Conservation (phyloP, 2,329 filamentous ascomycete genomes). For the Didymellaceae sp. region DNA sequence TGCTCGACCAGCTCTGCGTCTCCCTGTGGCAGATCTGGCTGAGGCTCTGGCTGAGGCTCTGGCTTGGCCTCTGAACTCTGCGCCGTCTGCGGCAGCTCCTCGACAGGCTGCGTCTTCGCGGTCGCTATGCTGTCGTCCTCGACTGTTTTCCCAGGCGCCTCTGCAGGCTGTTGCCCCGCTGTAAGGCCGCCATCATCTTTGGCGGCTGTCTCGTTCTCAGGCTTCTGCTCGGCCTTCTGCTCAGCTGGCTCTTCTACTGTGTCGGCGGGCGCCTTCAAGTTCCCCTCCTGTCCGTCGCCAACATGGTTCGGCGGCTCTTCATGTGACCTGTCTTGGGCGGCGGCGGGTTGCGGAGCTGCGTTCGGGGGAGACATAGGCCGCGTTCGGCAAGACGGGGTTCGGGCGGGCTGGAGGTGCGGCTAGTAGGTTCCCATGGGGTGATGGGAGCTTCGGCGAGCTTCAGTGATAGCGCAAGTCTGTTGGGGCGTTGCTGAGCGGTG, state of each 20-base stretch:
- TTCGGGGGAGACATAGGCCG: constrained; percentile 47
- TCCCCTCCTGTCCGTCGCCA: constrained; percentile 12
- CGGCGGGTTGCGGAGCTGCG: constrained; percentile 40
- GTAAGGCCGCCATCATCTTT: constrained; percentile 9
- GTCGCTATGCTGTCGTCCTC: not conserved
- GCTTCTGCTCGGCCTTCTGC: not conserved
- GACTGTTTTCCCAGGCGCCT: not conserved
- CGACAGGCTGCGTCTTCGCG: not conserved
- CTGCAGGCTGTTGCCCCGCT: constrained; percentile 34
- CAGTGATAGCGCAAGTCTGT: constrained; percentile 1
- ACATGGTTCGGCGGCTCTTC: constrained; percentile 30
- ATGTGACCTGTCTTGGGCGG: constrained; percentile 27
- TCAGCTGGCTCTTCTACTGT: not conserved
- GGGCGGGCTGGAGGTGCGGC: constrained; percentile 5
- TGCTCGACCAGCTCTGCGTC: constrained; percentile 22
- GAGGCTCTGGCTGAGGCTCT: constrained; percentile 1
- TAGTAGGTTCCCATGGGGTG: constrained; percentile 32
- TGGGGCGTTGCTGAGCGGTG: constrained; percentile 5
- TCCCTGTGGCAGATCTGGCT: not conserved
- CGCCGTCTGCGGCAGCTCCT: not conserved
- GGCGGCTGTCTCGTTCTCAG: not conserved
- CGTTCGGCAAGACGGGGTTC: constrained; percentile 23
- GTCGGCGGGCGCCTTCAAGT: not conserved
- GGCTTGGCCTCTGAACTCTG: not conserved
- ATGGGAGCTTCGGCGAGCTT: constrained; percentile 12